Conservation (phyloP, 192 early-diverging fungal genomes). For the Radiomyces spectabilis region DNA sequence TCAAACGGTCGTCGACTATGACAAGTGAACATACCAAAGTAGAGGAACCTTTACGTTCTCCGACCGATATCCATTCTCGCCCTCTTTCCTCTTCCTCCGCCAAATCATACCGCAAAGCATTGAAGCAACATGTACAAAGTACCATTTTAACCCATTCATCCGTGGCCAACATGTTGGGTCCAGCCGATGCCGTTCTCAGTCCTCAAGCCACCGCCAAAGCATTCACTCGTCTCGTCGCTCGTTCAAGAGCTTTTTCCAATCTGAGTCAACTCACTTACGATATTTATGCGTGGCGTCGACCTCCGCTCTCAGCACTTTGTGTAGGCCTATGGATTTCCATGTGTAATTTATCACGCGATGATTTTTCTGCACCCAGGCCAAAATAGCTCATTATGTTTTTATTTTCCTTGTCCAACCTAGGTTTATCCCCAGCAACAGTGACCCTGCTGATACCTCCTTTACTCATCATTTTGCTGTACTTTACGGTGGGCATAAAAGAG, state of each 20-base stretch:
- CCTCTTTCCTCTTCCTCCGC: slow-evolving; percentile 6
- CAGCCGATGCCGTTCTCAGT: slow-evolving; percentile 55
- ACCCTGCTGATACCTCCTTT: background rate
- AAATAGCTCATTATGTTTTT: background rate
- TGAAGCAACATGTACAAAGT: slow-evolving; percentile 23
- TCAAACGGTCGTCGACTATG: slow-evolving; percentile 15
- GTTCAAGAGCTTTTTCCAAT: too few species aligned
- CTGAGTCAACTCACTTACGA: too few species aligned
- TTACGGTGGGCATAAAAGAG: too few species aligned
- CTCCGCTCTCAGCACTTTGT: slow-evolving; percentile 68
- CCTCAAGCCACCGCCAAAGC: slow-evolving; percentile 63
- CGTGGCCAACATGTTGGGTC: too few species aligned
- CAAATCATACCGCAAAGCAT: slow-evolving; percentile 18
- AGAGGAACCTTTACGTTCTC: slow-evolving; percentile 39
- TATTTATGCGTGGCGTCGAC: slow-evolving; percentile 52
- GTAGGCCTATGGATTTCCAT: slow-evolving; percentile 57
- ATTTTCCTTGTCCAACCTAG: background rate
- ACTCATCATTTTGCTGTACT: too few species aligned
- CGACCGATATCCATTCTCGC: slow-evolving; percentile 30
- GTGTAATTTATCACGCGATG: slow-evolving; percentile 40
- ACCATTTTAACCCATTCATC: too few species aligned
- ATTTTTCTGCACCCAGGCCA: background rate
- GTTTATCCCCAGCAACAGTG: background rate
- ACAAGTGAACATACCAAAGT: slow-evolving; percentile 20
- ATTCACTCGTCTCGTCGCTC: slow-evolving; percentile 57